Evolutionary conservation across 257 asterid genomes (phyloP).

Genomic region (Paulownia fortunei): DNA sequence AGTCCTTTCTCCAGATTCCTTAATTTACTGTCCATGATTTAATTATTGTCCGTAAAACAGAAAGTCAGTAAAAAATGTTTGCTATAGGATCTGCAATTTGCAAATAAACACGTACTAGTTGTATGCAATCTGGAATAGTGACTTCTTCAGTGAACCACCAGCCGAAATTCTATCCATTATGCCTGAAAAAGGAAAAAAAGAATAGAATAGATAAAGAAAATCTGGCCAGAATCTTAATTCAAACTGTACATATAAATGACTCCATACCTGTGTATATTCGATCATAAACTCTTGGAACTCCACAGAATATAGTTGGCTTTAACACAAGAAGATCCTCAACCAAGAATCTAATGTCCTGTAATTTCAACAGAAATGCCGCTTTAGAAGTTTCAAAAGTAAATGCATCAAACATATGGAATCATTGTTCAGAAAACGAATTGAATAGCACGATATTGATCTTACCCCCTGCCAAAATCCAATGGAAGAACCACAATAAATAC

Average conservation of each 20-base stretch:
- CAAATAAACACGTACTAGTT: conserved; percentile 60
- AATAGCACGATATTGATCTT: conserved; percentile 33
- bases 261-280: conserved; percentile 77
- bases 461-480: conserved; percentile 99
- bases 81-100: background rate
- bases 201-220: background rate
- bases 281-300: conserved; percentile 93
- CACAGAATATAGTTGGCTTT: conserved; percentile 88
- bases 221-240: background rate
- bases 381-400: background rate
- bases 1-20: conserved; percentile 84
- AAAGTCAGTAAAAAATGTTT: background rate
- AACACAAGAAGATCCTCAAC: conserved; percentile 82
- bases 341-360: conserved; percentile 87
- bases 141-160: conserved; percentile 77
- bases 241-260: background rate
- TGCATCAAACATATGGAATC: background rate
- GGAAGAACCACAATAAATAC: conserved; percentile 72
- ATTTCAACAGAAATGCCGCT: conserved; percentile 20
- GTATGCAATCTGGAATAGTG: conserved; percentile 75
- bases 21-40: conserved; percentile 60
- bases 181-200: conserved; percentile 41
- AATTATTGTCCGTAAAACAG: background rate
- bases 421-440: background rate
- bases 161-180: conserved; percentile 77